Base-by-base conservation (phyloP, 2,329 filamentous ascomycete species). In the Neobulgaria alba region DNA sequence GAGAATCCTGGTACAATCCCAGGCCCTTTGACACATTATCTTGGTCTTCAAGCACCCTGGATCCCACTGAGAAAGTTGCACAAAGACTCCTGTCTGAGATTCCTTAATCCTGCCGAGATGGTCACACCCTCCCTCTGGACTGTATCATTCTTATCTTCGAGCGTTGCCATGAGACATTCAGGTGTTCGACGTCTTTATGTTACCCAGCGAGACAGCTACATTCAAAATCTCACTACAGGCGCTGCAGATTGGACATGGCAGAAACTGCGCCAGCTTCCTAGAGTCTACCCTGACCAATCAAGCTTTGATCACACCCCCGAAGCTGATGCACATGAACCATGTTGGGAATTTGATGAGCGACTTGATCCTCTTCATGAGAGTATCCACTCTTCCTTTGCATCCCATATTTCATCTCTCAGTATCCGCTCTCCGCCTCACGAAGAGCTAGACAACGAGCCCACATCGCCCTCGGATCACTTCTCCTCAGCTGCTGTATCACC, bases 51-150 rank as follows among this genome's bases (percentile, higher is more conserved):
- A 39, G 78, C 82, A 32, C 62, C 74, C 0, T 86, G 83, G 72
- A 72, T 89, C n/a, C 85, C 85, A 4, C 66, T 90, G 14, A 75
- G 84, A 37, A 89, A 89, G 58, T 66, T 86, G 2, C 76, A 84
- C 56, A 86, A 82, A 55, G 81, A 86, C 42, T 79, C 80, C 0
- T 73, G 77, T 18, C 68, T 90, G 5, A 75, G 77, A 1, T 88
- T 88, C 51, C 67, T 89, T 9, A 74, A 73, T 4, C 77, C 77
- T 1, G 67, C 76, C 1, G 85, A 89, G 58, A 83, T 89, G 77
- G 63, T 83, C 29, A 87, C 80, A 1, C 76, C 82, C 0, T 73
- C 78, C 1, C 61, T 79, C 2, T 90, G 85, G 85, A 76, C 79
- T 38, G 75, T 79, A 2, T 68, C 75, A 8, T 89, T 89, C 47